Evolutionary conservation across 495 filamentous ascomycete species (phyloP), one percentile per base, ranked within the genome.

Genomic region (Darksidea phi): DNA sequence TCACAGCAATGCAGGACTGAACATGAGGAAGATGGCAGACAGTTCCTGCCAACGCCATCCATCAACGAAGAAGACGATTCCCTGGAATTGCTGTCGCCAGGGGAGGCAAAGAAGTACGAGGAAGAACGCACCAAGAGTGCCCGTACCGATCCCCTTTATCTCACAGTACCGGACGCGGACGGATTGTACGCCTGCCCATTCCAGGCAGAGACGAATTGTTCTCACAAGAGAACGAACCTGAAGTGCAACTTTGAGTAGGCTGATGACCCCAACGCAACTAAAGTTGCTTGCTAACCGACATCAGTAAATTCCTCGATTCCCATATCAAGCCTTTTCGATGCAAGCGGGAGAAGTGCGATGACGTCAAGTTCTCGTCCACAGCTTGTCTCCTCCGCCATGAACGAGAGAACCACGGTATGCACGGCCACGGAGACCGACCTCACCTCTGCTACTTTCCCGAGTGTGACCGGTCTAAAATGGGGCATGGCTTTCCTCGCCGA

Each of bases 171-270:
- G 45, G 80, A 84, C 42, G 76, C 76, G 62, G 89, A 95, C 76
- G 88, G 87, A 71, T 81, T 93, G 48, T 97, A 91, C 75, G 88
- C 95, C 77, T 97, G 91, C 82, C 91, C 91, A 21, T 91, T 84
- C 77, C 86, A 88, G 74, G 83, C 82, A 72, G 80, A 88, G 61
- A 75, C 85, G 42, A 83, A 80, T 59, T 95, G 91, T 82, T 86
- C 81, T 71, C 90, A 95, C 80, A 86, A 86, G 68, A 85, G 90
- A 20, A 91, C 89, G 65, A 91, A 90, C 74, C 87, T 96, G 62
- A 96, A 96, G 81, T 97, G 91, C 84, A 92, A 94, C 75, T 97
- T 96, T 74, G 90, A 95, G 91, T 92, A 86, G 83, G 88, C 48
- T 54, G 66, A 18, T 11, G 8, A 18, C 13, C 12, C 7, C 18